Evolutionary conservation across 495 filamentous ascomycete genomes (phyloP).

Genomic region (Podospora comata): DNA sequence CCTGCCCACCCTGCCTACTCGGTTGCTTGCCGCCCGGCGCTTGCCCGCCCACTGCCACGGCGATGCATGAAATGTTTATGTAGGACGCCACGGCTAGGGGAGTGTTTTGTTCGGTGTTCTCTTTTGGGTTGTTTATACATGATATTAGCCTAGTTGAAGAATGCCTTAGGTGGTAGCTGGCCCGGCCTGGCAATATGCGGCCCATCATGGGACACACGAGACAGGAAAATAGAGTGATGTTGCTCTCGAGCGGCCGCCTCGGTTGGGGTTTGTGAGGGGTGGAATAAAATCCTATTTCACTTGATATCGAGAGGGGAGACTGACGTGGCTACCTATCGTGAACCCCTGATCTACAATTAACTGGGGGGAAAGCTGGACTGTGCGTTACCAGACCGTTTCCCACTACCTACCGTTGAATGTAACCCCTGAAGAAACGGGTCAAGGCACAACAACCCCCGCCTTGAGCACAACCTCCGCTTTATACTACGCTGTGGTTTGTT

Average conservation of each 20-base stretch:
- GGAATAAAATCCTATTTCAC: no score
- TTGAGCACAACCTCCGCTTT: neutral
- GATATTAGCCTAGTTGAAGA: neutral
- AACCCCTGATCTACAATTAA: neutral
- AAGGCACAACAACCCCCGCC: neutral
- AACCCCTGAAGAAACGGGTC: neutral
- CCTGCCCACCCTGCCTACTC: neutral
- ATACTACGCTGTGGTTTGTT: neutral
- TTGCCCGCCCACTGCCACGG: neutral
- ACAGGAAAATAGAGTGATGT: neutral
- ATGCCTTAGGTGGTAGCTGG: neutral
- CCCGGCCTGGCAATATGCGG: neutral
- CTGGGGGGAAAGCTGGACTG: neutral
- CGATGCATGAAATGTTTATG: neutral
- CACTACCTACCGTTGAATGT: neutral
- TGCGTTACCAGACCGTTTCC: neutral
- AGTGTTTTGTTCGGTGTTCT: neutral
- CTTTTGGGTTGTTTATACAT: neutral
- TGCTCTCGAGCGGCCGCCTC: neutral
- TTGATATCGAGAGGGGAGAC: neutral
- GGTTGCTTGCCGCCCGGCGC: neutral
- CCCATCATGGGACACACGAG: neutral
- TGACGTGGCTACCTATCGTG: neutral
- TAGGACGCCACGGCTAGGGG: neutral
- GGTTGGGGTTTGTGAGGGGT: neutral